Conservation (phyloP, 2,329 filamentous ascomycete species). For the Talaromyces sp. region DNA sequence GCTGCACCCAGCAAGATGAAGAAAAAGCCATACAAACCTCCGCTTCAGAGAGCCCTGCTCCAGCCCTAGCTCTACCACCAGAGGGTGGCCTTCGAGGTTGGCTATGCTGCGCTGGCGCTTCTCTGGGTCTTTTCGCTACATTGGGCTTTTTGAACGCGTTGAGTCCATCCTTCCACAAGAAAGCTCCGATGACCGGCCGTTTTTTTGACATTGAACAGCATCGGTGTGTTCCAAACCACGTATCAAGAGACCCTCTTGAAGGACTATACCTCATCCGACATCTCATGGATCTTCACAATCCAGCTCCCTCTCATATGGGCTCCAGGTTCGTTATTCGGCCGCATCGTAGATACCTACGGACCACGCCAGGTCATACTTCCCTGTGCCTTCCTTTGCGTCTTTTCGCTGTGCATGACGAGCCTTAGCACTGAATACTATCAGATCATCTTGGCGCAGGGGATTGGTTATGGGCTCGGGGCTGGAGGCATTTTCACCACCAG, state of each 20-base stretch:
- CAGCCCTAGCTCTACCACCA: slow-evolving; percentile 36
- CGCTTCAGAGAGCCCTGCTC: neutral
- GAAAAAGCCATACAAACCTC: neutral
- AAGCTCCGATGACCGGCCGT: neutral
- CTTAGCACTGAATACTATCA: slow-evolving; percentile 46
- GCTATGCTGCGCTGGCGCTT: slow-evolving; percentile 34
- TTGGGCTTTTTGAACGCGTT: slow-evolving; percentile 29
- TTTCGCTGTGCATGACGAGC: slow-evolving; percentile 48
- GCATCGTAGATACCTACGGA: slow-evolving; percentile 46
- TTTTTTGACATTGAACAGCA: slow-evolving; percentile 19
- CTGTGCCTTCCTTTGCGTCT: slow-evolving; percentile 41
- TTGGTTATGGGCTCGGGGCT: slow-evolving; percentile 47
- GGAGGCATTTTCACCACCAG: slow-evolving; percentile 8
- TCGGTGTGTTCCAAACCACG: slow-evolving; percentile 29
- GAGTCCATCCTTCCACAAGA: neutral
- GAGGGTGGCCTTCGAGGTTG: slow-evolving; percentile 38
- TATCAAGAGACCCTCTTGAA: slow-evolving; percentile 26
- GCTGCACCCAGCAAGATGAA: neutral
- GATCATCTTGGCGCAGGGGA: slow-evolving; percentile 45
- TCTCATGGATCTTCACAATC: slow-evolving; percentile 46
- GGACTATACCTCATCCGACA: slow-evolving; percentile 33
- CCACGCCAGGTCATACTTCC: slow-evolving; percentile 38
- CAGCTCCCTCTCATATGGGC: slow-evolving; percentile 45
- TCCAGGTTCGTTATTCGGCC: slow-evolving; percentile 45
- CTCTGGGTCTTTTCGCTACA: slow-evolving; percentile 31